A percentile compares a stretch with the other conserved stretches of the same genome.
These are phyloP conservation scores for Pseudomonodictys pantanalensis DNA, from an alignment of 495 filamentous ascomycete species.

Conservation along the genomic window DNA sequence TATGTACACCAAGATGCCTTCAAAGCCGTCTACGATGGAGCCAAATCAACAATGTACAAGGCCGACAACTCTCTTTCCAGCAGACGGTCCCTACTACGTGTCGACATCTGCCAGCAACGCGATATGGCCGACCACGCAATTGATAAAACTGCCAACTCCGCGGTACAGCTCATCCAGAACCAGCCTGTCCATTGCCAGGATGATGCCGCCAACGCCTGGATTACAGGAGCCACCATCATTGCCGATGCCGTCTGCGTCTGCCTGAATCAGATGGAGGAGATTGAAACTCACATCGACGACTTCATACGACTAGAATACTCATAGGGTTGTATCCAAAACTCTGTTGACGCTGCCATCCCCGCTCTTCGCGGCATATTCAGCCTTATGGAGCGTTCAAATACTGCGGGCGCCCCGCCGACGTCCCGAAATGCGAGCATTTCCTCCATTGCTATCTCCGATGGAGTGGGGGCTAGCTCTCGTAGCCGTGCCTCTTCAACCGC, in stretches of 20 bases:
- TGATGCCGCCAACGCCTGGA: slow-evolving; percentile 37
- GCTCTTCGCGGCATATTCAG: slow-evolving; percentile 40
- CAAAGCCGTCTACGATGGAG: slow-evolving; percentile 41
- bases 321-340: slow-evolving; percentile 35
- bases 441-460: neutral
- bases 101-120: slow-evolving; percentile 41
- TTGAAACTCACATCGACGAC: slow-evolving; percentile 39
- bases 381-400: slow-evolving; percentile 32
- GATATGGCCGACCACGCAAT: slow-evolving; percentile 41
- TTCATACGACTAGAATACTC: slow-evolving; percentile 40
- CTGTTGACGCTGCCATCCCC: slow-evolving; percentile 36
- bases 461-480: neutral
- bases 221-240: slow-evolving; percentile 39
- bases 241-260: slow-evolving; percentile 39
- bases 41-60: slow-evolving; percentile 33
- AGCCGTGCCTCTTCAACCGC: slow-evolving; percentile 18
- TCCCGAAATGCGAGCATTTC: slow-evolving; percentile 5
- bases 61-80: slow-evolving; percentile 20
- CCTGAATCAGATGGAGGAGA: slow-evolving; percentile 34
- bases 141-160: slow-evolving; percentile 40
- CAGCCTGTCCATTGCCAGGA: slow-evolving; percentile 37
- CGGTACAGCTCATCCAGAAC: slow-evolving; percentile 36
- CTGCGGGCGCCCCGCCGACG: neutral
- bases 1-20: slow-evolving; percentile 43
- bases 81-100: slow-evolving; percentile 19